Evolutionary conservation across 208 protist genomes (phyloP).

Genomic region (Crithidia brevicula): DNA sequence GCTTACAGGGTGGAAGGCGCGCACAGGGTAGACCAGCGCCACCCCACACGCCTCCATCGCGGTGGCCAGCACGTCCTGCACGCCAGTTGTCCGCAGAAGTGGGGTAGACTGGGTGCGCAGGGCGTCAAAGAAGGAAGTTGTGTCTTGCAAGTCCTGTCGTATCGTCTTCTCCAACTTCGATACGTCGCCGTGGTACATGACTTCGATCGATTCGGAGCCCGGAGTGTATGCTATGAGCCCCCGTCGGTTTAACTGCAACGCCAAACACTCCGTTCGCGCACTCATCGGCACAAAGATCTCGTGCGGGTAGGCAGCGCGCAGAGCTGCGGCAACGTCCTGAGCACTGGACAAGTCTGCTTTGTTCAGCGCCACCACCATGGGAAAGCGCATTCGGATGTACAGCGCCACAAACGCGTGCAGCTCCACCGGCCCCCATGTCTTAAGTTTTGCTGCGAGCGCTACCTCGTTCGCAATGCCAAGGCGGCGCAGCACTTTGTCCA

Average conservation of each 20-base stretch:
- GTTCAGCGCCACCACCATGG: constrained; percentile 92
- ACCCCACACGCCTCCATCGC: constrained; percentile 65
- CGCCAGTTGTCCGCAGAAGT: constrained; percentile 64
- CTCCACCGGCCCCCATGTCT: constrained; percentile 65
- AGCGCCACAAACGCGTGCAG: constrained; percentile 91
- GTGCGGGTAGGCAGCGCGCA: constrained; percentile 66
- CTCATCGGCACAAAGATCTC: constrained; percentile 83
- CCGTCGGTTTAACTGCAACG: constrained; percentile 64
- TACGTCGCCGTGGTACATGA: constrained; percentile 19
- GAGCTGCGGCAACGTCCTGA: constrained; percentile 31
- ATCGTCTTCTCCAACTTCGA: constrained; percentile 28
- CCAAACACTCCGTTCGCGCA: constrained; percentile 76
- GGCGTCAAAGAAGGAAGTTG: constrained; percentile 39
- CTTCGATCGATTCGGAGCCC: constrained; percentile 37
- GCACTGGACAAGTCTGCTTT: constrained; percentile 87
- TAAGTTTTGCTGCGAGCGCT: constrained; percentile 39
- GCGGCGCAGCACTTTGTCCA: constrained; percentile 65
- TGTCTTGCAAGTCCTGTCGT: constrained; percentile 33
- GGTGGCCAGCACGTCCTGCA: constrained; percentile 78
- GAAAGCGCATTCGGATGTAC: constrained; percentile 91
- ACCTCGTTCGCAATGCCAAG: constrained; percentile 55
- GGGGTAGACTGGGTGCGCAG: background rate
- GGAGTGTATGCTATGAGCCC: constrained; percentile 67
- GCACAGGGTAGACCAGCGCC: constrained; percentile 69
- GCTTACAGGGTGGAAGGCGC: constrained; percentile 47